phyloP scores from a whole-genome alignment of 169 alveolate genomes.

The Babesia ovis region DNA sequence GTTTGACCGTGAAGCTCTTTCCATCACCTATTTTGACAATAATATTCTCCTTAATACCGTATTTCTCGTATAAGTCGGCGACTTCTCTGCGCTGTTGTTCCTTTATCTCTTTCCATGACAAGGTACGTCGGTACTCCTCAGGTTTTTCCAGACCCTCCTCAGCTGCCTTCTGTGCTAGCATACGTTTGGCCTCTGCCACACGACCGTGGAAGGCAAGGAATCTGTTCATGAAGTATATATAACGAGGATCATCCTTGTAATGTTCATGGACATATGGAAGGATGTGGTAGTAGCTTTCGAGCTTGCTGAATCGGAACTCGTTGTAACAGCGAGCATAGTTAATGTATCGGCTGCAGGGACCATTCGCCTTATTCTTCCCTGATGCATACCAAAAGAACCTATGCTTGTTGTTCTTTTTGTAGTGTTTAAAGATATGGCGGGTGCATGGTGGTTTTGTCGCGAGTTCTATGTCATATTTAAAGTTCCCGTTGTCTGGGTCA shows the following conservation, averaged over 20 bases:
- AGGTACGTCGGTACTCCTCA: constrained; percentile 23
- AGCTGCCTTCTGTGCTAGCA: constrained; percentile 3
- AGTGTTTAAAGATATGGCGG: constrained; percentile 58
- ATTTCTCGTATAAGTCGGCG: constrained; percentile 29
- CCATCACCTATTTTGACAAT: constrained; percentile 51
- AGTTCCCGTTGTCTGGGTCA: constrained; percentile 65
- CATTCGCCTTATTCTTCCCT: constrained; percentile 49
- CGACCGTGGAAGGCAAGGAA: constrained; percentile 61
- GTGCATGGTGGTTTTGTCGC: constrained; percentile 57
- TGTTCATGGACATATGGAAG: constrained; percentile 62
- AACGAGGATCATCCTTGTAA: constrained; percentile 65
- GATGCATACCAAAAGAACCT: constrained; percentile 70
- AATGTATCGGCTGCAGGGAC: constrained; percentile 61
- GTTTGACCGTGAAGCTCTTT: constrained; percentile 51
- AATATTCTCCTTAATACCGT: constrained; percentile 33
- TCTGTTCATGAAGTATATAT: constrained; percentile 66
- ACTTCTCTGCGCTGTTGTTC: constrained; percentile 20
- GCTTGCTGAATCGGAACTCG: constrained; percentile 67
- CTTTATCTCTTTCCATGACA: constrained; percentile 44
- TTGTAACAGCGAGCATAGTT: constrained; percentile 45
- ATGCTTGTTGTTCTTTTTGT: constrained; percentile 54
- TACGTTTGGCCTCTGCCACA: constrained; percentile 51
- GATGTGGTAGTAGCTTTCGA: constrained; percentile 52
- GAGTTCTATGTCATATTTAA: constrained; percentile 57
- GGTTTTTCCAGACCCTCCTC: constrained; percentile 36